phyloP scores from a whole-genome alignment of 495 filamentous ascomycete species.

The Xylaria palmicola region DNA sequence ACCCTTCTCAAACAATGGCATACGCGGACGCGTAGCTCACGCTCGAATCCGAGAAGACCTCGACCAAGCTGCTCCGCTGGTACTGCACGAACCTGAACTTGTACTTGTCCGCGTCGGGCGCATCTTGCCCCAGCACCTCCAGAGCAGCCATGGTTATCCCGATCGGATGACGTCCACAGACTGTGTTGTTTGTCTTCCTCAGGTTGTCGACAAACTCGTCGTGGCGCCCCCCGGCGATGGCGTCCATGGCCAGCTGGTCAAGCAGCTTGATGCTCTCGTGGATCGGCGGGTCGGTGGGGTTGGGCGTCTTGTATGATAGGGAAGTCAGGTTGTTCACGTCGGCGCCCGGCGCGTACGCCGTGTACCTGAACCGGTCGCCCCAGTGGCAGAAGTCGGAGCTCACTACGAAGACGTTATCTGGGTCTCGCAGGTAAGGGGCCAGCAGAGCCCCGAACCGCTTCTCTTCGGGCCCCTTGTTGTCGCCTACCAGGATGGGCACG shows the following conservation, averaged over 20 bases:
- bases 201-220: slow-evolving; percentile 66
- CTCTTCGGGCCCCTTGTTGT: slow-evolving; percentile 64
- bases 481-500: slow-evolving; percentile 87
- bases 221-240: slow-evolving; percentile 73
- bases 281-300: slow-evolving; percentile 58
- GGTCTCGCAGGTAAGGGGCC: slow-evolving; percentile 76
- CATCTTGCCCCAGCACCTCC: slow-evolving; percentile 54
- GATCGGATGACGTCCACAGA: slow-evolving; percentile 95
- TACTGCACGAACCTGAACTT: slow-evolving; percentile 86
- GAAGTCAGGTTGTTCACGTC: slow-evolving; percentile 22
- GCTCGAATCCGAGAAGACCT: slow-evolving; percentile 71
- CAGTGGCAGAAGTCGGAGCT: slow-evolving; percentile 97
- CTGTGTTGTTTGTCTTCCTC: slow-evolving; percentile 77
- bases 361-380: slow-evolving; percentile 85
- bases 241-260: slow-evolving; percentile 78
- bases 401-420: slow-evolving; percentile 77
- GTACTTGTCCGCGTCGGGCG: slow-evolving; percentile 47
- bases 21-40: slow-evolving; percentile 92
- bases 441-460: slow-evolving; percentile 66
- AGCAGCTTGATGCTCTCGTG: slow-evolving; percentile 83
- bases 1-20: slow-evolving; percentile 51
- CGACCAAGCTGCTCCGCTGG: slow-evolving; percentile 81
- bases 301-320: slow-evolving; percentile 17
- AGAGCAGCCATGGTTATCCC: slow-evolving; percentile 89
- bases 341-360: slow-evolving; percentile 66